Base-by-base conservation (phyloP, 164 flowering plant genomes). In the Warburgia ugandensis region DNA sequence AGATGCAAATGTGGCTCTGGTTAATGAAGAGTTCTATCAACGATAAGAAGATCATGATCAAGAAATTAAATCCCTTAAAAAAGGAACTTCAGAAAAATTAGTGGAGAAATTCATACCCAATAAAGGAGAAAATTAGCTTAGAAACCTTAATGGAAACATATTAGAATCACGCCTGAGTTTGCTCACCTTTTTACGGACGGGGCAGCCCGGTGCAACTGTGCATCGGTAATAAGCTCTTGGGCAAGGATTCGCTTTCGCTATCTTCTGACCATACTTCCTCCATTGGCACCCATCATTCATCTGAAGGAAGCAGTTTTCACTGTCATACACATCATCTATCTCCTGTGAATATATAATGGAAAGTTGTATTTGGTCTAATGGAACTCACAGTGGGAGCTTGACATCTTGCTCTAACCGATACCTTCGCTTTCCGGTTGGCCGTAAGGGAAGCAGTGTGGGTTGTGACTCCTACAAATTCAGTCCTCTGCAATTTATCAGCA, bases 251-350 rank as follows among this genome's bases (percentile, higher is more conserved):
- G 84, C 86, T 70, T 80, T 83, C 0, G 90, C 77, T 14, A 76
- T 76, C 58, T 83, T 83, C 51, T 83, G 90, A 5, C 90, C 90
- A 52, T 83, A 83, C 63, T 83, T 83, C 39, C 90, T 76, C 90
- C 90, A 83, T 73, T 83, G 90, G 40, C 86, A 83, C 2, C 90
- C 90, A 71, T 83, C 90, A 48, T 75, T 77, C 81, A 82, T 77
- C 89, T 77, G 43, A n/a, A n/a, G n/a, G n/a, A n/a, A n/a, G n/a
- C n/a, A n/a, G n/a, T n/a, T n/a, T n/a, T n/a, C n/a, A n/a, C n/a
- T n/a, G n/a, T n/a, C n/a, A n/a, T n/a, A n/a, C n/a, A n/a, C n/a
- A n/a, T n/a, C n/a, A n/a, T n/a, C n/a, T n/a, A n/a, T n/a, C n/a
- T n/a, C n/a, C n/a, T n/a, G n/a, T n/a, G n/a, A n/a, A n/a, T n/a